A percentile compares a stretch with the other conserved stretches of the same genome.
These are phyloP conservation scores for Psophocarpus tetragonolobus DNA, from an alignment of 306 rosid species.

Conservation along the genomic window DNA sequence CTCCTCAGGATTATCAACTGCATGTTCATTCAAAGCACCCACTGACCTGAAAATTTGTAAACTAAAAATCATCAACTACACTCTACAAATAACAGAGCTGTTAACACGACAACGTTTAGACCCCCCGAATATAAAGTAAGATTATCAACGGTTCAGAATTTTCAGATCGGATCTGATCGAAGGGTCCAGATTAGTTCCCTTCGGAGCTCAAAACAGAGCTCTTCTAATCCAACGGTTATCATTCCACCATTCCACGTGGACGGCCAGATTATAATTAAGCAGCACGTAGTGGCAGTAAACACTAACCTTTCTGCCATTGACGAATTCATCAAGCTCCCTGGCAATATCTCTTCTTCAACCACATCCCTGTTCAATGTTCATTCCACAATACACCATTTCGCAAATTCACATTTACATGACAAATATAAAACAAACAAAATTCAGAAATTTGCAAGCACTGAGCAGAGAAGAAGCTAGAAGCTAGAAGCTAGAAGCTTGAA, in stretches of 20 bases:
- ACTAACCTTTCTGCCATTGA: slow-evolving; percentile 79
- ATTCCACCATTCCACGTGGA: slow-evolving; percentile 10
- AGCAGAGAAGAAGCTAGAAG: slow-evolving; percentile 29
- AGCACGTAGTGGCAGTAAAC: not conserved
- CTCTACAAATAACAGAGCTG: not conserved
- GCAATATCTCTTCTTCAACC: slow-evolving; percentile 42
- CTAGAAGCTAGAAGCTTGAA: slow-evolving; percentile 17
- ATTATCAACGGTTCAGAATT: slow-evolving; percentile 35
- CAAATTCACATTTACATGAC: slow-evolving; percentile 15
- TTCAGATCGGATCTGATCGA: slow-evolving; percentile 51
- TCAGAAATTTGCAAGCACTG: slow-evolving; percentile 4
- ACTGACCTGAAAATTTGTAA: slow-evolving; percentile 46
- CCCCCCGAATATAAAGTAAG: slow-evolving; percentile 6
- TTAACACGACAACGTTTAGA: slow-evolving; percentile 30
- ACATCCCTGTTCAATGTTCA: slow-evolving; percentile 53
- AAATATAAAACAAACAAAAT: not conserved
- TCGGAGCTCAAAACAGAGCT: not conserved
- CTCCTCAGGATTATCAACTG: slow-evolving; percentile 86
- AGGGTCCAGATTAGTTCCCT: not conserved
- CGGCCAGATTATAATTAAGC: not conserved
- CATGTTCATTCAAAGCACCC: slow-evolving; percentile 58
- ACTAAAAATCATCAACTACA: not conserved
- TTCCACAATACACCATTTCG: not conserved
- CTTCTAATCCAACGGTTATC: slow-evolving; percentile 19
- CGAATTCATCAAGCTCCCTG: slow-evolving; percentile 58